These are phyloP conservation scores for Podaxis sp. DNA, from an alignment of 768 basidiomycete genomes.

Conservation along the genomic window DNA sequence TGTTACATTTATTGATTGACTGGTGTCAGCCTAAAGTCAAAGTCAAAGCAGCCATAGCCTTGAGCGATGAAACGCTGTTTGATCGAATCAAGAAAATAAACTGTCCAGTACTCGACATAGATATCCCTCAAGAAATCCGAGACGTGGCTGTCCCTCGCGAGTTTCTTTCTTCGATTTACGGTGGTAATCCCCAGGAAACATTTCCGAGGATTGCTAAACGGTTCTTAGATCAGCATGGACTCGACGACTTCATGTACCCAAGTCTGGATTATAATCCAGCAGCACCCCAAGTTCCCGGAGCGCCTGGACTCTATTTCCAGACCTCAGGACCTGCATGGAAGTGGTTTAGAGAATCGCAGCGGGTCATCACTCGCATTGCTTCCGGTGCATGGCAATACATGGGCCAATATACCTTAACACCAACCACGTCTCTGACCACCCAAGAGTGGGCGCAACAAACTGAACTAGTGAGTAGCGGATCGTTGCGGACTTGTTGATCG, in stretches of 20 bases:
- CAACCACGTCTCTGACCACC: conserved; percentile 38
- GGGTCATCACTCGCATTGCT: conserved; percentile 30
- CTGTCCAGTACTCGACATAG: not conserved
- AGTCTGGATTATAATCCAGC: conserved; percentile 19
- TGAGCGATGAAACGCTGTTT: not conserved
- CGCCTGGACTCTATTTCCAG: conserved; percentile 29
- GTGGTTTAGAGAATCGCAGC: conserved; percentile 10
- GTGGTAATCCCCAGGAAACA: conserved; percentile 22
- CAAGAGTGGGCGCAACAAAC: conserved; percentile 22
- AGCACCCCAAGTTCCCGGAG: conserved; percentile 30
- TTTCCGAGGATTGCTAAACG: conserved; percentile 20
- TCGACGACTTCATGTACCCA: conserved; percentile 30
- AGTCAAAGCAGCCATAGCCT: not conserved
- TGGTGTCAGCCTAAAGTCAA: not conserved
- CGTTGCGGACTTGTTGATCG: not conserved
- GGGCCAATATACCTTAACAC: conserved; percentile 34
- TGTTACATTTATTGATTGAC: not conserved
- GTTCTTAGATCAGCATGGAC: conserved; percentile 23
- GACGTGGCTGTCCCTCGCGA: conserved; percentile 10
- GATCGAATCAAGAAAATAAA: not conserved
- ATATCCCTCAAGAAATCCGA: conserved; percentile 1
- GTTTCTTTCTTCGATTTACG: conserved; percentile 25
- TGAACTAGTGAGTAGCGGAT: conserved; percentile 18
- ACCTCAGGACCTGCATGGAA: not conserved
- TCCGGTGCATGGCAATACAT: conserved; percentile 31